Conservation (phyloP, 2,329 filamentous ascomycete species). For the Fusarium bactridioides region DNA sequence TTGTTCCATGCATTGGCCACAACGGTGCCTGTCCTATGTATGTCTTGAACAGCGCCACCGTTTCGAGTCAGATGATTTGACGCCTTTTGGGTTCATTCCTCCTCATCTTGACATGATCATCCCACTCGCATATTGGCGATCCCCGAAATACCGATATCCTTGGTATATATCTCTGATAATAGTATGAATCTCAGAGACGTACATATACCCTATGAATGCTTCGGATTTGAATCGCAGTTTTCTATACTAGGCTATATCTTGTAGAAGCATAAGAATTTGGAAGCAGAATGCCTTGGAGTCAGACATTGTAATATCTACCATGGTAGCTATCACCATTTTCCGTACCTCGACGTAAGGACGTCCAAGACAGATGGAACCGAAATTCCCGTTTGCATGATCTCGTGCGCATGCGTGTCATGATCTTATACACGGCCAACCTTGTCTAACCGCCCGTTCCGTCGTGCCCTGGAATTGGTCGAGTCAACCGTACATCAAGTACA, state of each 20-base stretch:
- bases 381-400: constrained; percentile 25
- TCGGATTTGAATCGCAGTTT: not conserved
- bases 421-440: constrained; percentile 15
- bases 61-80: constrained; percentile 33
- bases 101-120: constrained; percentile 3
- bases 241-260: not conserved
- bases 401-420: constrained; percentile 31
- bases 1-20: constrained; percentile 10
- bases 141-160: not conserved
- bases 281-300: not conserved
- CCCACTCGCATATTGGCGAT: constrained; percentile 13
- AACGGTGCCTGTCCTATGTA: constrained; percentile 18
- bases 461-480: constrained; percentile 7
- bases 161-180: not conserved
- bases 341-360: not conserved
- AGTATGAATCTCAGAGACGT: not conserved
- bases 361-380: constrained; percentile 4
- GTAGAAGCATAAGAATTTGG: not conserved
- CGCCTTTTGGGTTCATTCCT: not conserved
- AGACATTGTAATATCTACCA: not conserved
- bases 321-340: not conserved
- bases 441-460: constrained; percentile 12
- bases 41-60: constrained; percentile 18
- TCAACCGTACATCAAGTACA: not conserved
- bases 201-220: not conserved